Conservation (phyloP, 306 rosid species). For the Oemleria cerasiformis region DNA sequence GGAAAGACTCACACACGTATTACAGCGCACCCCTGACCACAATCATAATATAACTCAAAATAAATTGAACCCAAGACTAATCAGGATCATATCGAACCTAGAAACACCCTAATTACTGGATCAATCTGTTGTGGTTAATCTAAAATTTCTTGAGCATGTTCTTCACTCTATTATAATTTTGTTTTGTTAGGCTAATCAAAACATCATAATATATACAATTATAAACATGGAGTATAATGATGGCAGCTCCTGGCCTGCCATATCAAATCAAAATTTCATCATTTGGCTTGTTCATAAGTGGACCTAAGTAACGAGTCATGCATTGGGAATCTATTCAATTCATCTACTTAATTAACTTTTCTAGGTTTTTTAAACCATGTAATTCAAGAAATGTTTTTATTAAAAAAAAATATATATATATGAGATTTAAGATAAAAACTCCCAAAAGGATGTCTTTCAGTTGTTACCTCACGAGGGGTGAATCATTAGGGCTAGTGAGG, state of each 20-base stretch:
- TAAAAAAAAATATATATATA: neutral
- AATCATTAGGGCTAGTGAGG: conserved; percentile 44
- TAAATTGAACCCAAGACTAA: no score
- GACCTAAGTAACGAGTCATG: conserved; percentile 10
- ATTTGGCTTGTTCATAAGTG: conserved; percentile 7
- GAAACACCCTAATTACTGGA: no score
- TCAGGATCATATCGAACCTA: no score
- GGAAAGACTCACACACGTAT: no score
- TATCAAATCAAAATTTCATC: conserved; percentile 6
- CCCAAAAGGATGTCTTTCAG: conserved; percentile 25
- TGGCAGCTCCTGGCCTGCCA: neutral
- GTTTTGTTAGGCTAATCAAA: no score
- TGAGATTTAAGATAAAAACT: neutral
- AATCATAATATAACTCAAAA: no score
- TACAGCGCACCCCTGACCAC: no score
- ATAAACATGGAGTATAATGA: neutral
- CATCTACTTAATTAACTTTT: neutral
- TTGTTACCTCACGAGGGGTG: conserved; percentile 16
- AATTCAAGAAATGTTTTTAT: neutral
- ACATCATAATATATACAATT: no score
- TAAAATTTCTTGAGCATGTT: no score
- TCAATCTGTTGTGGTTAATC: no score
- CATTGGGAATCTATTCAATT: conserved; percentile 15
- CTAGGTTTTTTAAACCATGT: neutral
- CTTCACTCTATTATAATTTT: no score